Evolutionary conservation across 306 rosid species (phyloP), one percentile per base, ranked within the genome.

Genomic region (Inga oerstediana): DNA sequence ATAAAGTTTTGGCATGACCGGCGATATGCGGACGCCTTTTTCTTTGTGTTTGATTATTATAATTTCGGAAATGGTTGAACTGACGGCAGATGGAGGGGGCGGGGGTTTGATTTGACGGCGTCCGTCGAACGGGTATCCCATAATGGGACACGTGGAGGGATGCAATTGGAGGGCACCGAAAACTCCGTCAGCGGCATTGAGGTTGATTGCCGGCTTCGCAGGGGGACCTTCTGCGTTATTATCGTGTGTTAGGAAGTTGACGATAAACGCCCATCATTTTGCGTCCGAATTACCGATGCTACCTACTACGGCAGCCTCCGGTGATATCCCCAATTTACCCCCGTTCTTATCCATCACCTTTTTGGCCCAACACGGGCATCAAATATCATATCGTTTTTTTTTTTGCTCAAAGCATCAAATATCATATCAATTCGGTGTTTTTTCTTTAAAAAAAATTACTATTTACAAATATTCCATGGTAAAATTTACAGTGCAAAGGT

Each of bases 131-230:
- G 15, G 80, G 85, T 30, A 76, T 68, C 44, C 56, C 59, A 37
- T 41, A 24, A 15, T 37, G 30, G 86, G 80, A 81, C 89, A 90
- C 93, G 91, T 88, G 91, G 91, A 83, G 8, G 65, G 10, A 17
- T 9, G 1, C 43, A 68, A 88, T 90, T 88, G 89, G 89, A 10
- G 0, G 61, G 46, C 27, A 39, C 10, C 32, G 71, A 54, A 5
- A 51, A 77, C 73, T 75, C 86, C 78, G 78, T 88, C 88, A 85
- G 90, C 95, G 95, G 92, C 84, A 85, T 85, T 70, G n/a, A 17
- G 34, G 20, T 27, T 77, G 81, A 74, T 75, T 72, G 88, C 91
- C 89, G 91, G 93, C 89, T 82, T 34, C 0, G 82, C 84, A n/a
- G 85, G 91, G 78, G 77, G 78, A 58, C 80, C 77, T 39, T 81